phyloP scores from a whole-genome alignment of 208 protist species.

The Leishmania tarentolae region DNA sequence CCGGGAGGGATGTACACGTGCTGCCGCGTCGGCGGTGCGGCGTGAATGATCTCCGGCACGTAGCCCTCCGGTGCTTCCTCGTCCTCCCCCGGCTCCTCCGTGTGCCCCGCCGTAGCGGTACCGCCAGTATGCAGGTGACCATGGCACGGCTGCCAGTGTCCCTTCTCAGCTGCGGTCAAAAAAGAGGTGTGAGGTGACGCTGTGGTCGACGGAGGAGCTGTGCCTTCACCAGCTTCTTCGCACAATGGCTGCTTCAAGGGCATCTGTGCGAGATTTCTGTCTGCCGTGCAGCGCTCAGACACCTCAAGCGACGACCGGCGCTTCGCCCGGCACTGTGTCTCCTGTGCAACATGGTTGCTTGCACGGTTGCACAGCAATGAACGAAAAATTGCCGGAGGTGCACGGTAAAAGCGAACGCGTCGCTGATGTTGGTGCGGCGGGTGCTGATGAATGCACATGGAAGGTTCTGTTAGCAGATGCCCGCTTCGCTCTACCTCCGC shows the following conservation, averaged over 20 bases:
- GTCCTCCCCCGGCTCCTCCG: conserved; percentile 21
- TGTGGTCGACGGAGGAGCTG: neutral
- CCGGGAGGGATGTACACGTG: conserved; percentile 57
- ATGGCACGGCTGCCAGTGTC: neutral
- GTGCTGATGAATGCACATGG: conserved; percentile 3
- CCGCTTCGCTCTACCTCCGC: conserved; percentile 39
- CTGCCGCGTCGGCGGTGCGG: conserved; percentile 25
- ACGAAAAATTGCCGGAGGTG: conserved; percentile 31
- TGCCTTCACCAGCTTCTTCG: neutral
- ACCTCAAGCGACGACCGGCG: neutral
- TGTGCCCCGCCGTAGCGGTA: neutral
- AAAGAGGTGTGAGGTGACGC: too few species aligned
- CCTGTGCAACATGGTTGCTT: conserved; percentile 1
- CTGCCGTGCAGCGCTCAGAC: neutral
- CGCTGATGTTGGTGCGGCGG: neutral
- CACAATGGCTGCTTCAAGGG: neutral
- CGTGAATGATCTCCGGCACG: conserved; percentile 52
- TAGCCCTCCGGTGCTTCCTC: conserved; percentile 43
- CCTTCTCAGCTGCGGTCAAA: neutral
- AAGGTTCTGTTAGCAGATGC: conserved; percentile 7
- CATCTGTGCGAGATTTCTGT: neutral
- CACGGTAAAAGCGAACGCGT: conserved; percentile 20
- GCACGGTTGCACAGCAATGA: conserved; percentile 1
- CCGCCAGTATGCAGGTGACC: neutral
- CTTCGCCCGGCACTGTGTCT: neutral